phyloP scores from a whole-genome alignment of 352 stramenopile genomes.

The Blastocystis sp. region DNA sequence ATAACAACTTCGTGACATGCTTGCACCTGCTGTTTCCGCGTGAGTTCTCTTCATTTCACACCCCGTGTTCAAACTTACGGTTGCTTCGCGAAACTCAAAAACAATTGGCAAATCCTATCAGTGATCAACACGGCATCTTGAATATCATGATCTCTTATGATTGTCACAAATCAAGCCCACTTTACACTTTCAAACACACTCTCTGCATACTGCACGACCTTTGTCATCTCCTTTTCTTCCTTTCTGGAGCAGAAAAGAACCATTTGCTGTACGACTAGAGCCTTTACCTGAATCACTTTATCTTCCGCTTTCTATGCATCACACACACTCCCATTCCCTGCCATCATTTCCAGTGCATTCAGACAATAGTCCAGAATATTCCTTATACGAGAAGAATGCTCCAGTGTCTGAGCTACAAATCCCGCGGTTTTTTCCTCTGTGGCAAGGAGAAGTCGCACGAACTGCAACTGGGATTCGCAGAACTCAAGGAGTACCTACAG shows the following conservation, averaged over 20 bases:
- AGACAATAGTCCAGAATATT: conserved; percentile 23
- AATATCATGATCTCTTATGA: neutral
- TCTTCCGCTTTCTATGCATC: neutral
- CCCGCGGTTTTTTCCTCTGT: neutral
- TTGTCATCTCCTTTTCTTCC: neutral
- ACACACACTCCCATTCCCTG: neutral
- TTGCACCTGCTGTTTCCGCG: neutral
- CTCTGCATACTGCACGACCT: neutral
- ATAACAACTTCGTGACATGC: neutral
- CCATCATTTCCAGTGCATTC: neutral
- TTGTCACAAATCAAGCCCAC: neutral
- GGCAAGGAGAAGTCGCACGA: neutral
- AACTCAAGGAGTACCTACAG: neutral
- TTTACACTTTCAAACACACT: neutral
- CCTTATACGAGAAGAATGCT: neutral
- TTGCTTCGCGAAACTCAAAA: neutral
- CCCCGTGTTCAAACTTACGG: neutral
- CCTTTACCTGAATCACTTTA: neutral
- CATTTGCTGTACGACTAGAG: neutral
- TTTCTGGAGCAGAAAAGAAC: neutral
- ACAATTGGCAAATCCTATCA: neutral
- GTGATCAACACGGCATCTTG: neutral
- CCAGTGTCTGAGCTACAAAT: neutral
- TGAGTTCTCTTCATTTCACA: neutral
- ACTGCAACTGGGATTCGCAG: neutral